A percentile compares a stretch with the other conserved stretches of the same genome.
These are phyloP conservation scores for Straminergon stramineum DNA, from an alignment of 225 moss, liverwort and hornwort genomes.

Conservation along the genomic window DNA sequence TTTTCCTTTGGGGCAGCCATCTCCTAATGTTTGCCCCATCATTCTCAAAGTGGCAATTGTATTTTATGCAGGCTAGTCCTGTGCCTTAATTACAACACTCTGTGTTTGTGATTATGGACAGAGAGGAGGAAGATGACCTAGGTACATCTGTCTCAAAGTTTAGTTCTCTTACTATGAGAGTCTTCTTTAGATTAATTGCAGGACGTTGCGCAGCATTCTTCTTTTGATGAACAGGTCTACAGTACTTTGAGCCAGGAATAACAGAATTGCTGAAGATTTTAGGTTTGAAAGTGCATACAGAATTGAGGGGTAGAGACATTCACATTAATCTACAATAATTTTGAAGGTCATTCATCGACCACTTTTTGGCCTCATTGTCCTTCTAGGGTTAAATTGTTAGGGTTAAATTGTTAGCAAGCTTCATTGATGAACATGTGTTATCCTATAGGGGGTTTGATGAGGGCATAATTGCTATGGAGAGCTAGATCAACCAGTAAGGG, in stretches of 20 bases:
- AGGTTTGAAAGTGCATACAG: neutral
- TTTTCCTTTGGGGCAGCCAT: neutral
- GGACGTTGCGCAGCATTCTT: neutral
- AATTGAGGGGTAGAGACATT: neutral
- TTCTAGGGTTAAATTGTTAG: neutral
- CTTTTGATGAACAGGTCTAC: neutral
- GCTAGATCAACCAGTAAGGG: fast-evolving
- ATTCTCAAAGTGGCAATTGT: neutral
- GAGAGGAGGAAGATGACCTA: neutral
- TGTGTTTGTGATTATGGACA: neutral
- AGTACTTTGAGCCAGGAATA: neutral
- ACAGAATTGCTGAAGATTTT: too few species aligned
- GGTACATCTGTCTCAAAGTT: neutral
- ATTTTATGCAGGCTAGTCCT: neutral
- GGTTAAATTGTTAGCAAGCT: too few species aligned
- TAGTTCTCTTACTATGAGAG: neutral
- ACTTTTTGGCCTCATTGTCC: neutral
- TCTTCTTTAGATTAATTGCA: neutral
- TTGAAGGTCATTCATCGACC: neutral
- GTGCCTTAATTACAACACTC: neutral
- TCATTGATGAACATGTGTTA: neutral
- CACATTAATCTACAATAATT: neutral
- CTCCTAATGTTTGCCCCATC: neutral
- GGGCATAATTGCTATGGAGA: neutral
- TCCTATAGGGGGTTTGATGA: too few species aligned